phyloP scores from a whole-genome alignment of 257 asterid species.

The Misopates orontium region DNA sequence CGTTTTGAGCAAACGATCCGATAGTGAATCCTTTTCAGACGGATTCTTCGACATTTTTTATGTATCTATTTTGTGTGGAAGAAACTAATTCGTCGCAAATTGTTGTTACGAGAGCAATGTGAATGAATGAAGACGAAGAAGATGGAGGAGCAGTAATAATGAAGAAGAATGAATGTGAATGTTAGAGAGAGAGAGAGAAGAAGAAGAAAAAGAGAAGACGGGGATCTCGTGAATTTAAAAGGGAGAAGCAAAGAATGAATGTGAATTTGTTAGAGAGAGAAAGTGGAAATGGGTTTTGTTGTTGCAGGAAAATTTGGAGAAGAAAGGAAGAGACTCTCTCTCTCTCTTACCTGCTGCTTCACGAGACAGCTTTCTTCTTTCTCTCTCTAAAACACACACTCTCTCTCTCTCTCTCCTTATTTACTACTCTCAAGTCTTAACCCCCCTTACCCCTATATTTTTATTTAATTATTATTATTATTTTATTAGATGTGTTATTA shows the following conservation, averaged over 20 bases:
- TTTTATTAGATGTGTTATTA: neutral
- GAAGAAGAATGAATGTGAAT: slow-evolving; percentile 24
- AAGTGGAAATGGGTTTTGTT: neutral
- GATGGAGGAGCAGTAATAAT: no score
- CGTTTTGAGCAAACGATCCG: slow-evolving; percentile 59
- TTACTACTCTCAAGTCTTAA: neutral
- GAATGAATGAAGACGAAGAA: no score
- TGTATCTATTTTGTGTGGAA: neutral
- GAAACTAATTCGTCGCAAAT: no score
- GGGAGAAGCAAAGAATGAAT: slow-evolving; percentile 62
- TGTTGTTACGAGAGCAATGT: no score
- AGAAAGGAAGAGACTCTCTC: neutral
- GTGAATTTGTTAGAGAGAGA: slow-evolving; percentile 59
- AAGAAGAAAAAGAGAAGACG: slow-evolving; percentile 17
- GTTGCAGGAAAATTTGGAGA: slow-evolving; percentile 12
- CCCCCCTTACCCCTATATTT: slow-evolving; percentile 8
- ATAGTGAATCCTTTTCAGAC: slow-evolving; percentile 30
- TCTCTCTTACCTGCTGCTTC: slow-evolving; percentile 37
- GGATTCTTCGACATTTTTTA: slow-evolving; percentile 36
- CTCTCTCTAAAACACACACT: no score
- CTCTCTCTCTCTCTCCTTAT: slow-evolving; percentile 3
- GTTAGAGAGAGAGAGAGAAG: slow-evolving; percentile 20
- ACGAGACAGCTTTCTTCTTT: slow-evolving; percentile 35
- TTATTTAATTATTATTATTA: neutral
- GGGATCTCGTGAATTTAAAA: slow-evolving; percentile 47